Percentiles rank a stretch among this genome's conserved stretches.
Evolutionary conservation across 768 basidiomycete genomes (phyloP).

Genomic region (Russula vinacea): DNA sequence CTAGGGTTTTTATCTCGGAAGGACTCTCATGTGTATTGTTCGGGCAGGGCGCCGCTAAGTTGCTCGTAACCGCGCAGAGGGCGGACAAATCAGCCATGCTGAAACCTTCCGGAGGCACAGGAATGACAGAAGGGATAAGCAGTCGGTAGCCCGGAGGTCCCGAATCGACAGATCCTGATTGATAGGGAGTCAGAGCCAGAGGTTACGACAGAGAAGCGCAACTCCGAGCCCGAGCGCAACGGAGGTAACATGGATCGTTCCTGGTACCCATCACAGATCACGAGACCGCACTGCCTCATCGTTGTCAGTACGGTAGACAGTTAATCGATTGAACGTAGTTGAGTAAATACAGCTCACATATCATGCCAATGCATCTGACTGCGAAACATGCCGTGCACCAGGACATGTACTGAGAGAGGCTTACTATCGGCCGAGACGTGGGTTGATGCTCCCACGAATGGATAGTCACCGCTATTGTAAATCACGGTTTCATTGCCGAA

Average conservation of each 20-base stretch:
- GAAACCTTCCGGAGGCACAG: background rate
- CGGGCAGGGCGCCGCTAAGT: background rate
- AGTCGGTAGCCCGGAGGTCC: slow-evolving; percentile 3
- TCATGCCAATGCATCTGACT: no score
- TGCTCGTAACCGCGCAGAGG: background rate
- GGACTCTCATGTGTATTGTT: background rate
- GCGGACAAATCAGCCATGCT: background rate
- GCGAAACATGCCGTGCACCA: background rate
- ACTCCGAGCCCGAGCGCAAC: slow-evolving; percentile 1
- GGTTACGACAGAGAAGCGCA: background rate
- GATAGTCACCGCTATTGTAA: background rate
- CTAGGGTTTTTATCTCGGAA: slow-evolving; percentile 13
- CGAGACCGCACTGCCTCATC: background rate
- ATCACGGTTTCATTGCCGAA: no score
- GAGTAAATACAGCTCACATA: background rate
- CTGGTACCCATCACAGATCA: background rate
- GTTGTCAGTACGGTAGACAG: background rate
- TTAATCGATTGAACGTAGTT: background rate
- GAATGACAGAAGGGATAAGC: background rate
- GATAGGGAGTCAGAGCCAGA: slow-evolving; percentile 12
- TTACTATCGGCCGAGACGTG: background rate
- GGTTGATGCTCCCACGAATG: background rate
- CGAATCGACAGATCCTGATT: slow-evolving; percentile 13
- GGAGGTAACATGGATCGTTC: background rate
- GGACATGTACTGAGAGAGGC: background rate